A percentile compares a stretch with the other conserved stretches of the same genome.
phyloP scores from a whole-genome alignment of 1,284 basidiomycete species.

The Tilletia setariae region DNA sequence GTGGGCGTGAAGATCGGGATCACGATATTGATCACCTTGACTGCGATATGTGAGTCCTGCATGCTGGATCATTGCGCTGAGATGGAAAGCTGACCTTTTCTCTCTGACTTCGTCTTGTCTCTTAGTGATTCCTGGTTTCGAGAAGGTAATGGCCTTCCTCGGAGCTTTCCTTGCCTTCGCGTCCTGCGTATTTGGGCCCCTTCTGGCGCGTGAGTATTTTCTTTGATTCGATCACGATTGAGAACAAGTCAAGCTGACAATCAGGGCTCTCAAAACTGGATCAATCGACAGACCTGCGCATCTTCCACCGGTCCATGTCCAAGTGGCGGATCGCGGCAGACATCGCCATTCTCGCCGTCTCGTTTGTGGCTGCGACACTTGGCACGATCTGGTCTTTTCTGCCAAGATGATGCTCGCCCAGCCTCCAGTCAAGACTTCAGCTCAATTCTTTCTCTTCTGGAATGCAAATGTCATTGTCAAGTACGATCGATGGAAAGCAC shows the following conservation, averaged over 20 bases:
- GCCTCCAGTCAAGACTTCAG: too few species aligned
- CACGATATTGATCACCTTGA: slow-evolving; percentile 35
- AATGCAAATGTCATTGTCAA: too few species aligned
- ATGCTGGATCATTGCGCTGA: background rate
- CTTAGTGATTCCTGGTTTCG: slow-evolving; percentile 72
- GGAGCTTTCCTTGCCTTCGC: slow-evolving; percentile 80
- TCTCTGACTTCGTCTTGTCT: background rate
- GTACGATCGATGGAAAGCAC: too few species aligned
- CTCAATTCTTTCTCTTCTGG: too few species aligned
- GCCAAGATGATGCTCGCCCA: background rate
- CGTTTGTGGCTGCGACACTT: slow-evolving; percentile 35
- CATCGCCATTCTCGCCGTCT: slow-evolving; percentile 31
- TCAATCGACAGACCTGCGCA: slow-evolving; percentile 29
- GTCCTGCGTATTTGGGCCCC: slow-evolving; percentile 54
- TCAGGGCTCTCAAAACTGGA: too few species aligned
- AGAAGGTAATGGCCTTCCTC: slow-evolving; percentile 82
- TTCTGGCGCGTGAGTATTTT: slow-evolving; percentile 32
- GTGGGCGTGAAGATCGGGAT: slow-evolving; percentile 32
- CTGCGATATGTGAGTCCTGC: slow-evolving; percentile 30
- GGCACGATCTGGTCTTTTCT: slow-evolving; percentile 47
- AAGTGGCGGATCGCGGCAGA: slow-evolving; percentile 29
- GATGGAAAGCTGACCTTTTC: too few species aligned
- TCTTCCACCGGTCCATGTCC: slow-evolving; percentile 34
- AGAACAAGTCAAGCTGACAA: background rate
- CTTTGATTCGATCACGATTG: too few species aligned